Conservation (phyloP, 2,329 filamentous ascomycete species). For the Fusarium udum region DNA sequence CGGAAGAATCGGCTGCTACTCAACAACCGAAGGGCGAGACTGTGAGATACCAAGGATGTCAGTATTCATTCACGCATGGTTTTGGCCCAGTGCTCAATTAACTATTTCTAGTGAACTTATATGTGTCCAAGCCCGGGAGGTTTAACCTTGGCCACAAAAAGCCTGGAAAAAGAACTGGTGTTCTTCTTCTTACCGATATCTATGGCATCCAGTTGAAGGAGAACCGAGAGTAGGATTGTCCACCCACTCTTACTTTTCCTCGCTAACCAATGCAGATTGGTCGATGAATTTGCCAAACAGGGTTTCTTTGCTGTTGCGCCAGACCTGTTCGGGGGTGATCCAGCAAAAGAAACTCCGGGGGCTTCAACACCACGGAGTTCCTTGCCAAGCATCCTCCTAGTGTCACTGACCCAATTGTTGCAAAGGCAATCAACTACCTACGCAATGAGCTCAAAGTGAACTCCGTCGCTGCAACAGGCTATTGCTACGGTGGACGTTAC, state of each 20-base stretch:
- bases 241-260: accelerated
- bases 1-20: neutral
- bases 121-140: conserved; percentile 11
- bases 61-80: neutral
- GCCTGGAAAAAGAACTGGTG: conserved; percentile 2
- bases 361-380: conserved; percentile 13
- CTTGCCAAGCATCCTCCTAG: conserved; percentile 14
- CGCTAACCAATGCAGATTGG: conserved; percentile 4
- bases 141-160: neutral
- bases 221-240: neutral
- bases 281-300: conserved; percentile 19
- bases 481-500: conserved; percentile 69
- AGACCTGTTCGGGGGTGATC: conserved; percentile 13
- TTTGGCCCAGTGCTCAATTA: neutral
- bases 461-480: conserved; percentile 63
- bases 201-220: conserved; percentile 12
- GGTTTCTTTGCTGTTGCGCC: conserved; percentile 23
- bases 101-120: neutral
- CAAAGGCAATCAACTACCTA: conserved; percentile 19
- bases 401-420: conserved; percentile 21
- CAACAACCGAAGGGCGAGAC: neutral
- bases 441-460: conserved; percentile 52
- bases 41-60: conserved; percentile 6
- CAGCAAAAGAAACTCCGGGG: neutral
- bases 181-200: conserved; percentile 28